Percentiles rank a stretch among this genome's conserved stretches.
phyloP scores from a whole-genome alignment of 1,284 basidiomycete genomes.

The Boletus smithii region DNA sequence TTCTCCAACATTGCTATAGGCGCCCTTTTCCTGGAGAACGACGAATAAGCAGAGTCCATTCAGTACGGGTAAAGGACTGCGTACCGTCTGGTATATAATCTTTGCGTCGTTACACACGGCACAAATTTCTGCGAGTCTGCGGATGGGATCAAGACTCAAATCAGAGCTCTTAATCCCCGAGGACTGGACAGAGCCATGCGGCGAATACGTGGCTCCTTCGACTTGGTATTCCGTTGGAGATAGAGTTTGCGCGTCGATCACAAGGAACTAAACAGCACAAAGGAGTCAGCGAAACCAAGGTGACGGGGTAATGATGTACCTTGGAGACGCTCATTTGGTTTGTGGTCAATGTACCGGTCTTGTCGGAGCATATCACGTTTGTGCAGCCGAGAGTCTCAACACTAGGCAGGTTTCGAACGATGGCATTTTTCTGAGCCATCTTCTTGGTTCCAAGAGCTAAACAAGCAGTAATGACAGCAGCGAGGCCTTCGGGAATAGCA shows the following conservation, averaged over 20 bases:
- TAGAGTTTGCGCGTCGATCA: slow-evolving; percentile 56
- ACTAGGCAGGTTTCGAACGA: slow-evolving; percentile 92
- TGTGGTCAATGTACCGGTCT: slow-evolving; percentile 93
- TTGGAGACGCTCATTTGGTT: slow-evolving; percentile 94
- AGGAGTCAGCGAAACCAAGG: slow-evolving; percentile 10
- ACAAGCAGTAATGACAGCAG: slow-evolving; percentile 96
- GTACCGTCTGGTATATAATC: slow-evolving; percentile 78
- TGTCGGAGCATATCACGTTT: slow-evolving; percentile 96
- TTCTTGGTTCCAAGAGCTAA: slow-evolving; percentile 94
- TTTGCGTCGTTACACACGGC: slow-evolving; percentile 93
- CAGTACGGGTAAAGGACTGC: slow-evolving; percentile 25
- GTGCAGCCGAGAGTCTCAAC: slow-evolving; percentile 96
- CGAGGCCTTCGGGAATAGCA: slow-evolving; percentile 93
- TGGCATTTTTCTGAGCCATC: slow-evolving; percentile 97
- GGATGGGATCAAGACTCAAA: slow-evolving; percentile 69
- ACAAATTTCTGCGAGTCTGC: slow-evolving; percentile 84
- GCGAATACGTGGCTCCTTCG: slow-evolving; percentile 88
- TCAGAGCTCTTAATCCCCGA: slow-evolving; percentile 59
- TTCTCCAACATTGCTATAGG: slow-evolving; percentile 88
- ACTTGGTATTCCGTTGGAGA: slow-evolving; percentile 71
- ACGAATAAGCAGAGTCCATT: slow-evolving; percentile 13
- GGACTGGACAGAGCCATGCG: slow-evolving; percentile 69
- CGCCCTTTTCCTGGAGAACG: slow-evolving; percentile 62
- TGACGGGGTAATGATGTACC: slow-evolving; percentile 41
- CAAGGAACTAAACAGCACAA: slow-evolving; percentile 56